A percentile compares a stretch with the other conserved stretches of the same genome.
Evolutionary conservation across 371 early-diverging fungal species (phyloP).

Genomic region (Mortierella sp.): DNA sequence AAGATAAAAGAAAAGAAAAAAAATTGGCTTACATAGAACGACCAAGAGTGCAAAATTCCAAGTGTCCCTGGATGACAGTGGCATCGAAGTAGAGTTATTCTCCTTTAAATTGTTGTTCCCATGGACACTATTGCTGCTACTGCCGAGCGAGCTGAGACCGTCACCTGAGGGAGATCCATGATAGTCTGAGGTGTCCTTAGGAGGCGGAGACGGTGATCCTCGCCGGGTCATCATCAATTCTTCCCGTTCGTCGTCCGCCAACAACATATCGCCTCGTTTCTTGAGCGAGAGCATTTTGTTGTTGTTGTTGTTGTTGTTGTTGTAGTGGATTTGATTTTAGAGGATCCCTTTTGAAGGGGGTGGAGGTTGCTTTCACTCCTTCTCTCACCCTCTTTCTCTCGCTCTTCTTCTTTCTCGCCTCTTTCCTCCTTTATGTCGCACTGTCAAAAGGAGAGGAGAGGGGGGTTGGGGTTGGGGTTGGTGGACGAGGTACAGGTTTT

Average conservation of each 20-base stretch:
- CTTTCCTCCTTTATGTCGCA: neutral
- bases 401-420: neutral
- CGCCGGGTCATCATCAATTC: constrained; percentile 50
- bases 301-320: constrained; percentile 18
- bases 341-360: too few species aligned
- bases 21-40: constrained; percentile 68
- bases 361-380: too few species aligned
- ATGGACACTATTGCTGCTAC: too few species aligned
- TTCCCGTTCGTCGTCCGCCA: constrained; percentile 50
- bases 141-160: neutral
- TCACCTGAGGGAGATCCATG: constrained; percentile 30
- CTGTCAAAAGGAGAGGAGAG: too few species aligned
- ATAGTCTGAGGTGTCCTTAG: constrained; percentile 27
- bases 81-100: constrained; percentile 6
- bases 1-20: too few species aligned
- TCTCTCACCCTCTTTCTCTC: neutral
- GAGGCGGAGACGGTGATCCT: constrained; percentile 43
- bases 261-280: constrained; percentile 27
- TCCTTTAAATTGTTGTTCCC: neutral
- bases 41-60: constrained; percentile 76
- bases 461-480: too few species aligned
- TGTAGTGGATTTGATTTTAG: too few species aligned
- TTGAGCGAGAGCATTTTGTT: too few species aligned
- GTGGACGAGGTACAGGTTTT: too few species aligned
- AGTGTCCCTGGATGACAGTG: constrained; percentile 57